These are phyloP conservation scores for Volvariella surrecta DNA, from an alignment of 1,284 basidiomycete genomes.

Conservation along the genomic window DNA sequence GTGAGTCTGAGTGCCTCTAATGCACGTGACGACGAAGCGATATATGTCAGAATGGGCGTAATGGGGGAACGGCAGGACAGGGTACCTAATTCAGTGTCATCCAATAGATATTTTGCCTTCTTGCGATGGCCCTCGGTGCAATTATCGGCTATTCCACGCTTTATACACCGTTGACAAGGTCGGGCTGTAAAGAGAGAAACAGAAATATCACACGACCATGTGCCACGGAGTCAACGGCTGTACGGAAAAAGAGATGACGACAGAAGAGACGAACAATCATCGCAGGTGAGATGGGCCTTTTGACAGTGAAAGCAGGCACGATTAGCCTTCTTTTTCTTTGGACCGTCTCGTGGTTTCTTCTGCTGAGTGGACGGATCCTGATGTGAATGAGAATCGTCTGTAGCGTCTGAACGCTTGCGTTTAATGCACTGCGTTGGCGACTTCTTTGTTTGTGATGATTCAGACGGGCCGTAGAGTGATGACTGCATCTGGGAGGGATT, in stretches of 20 bases:
- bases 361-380: slow-evolving; percentile 32
- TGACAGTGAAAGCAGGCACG: slow-evolving; percentile 94
- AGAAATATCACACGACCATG: slow-evolving; percentile 12
- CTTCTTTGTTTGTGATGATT: slow-evolving; percentile 25
- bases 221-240: no score
- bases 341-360: slow-evolving; percentile 55
- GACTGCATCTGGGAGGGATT: slow-evolving; percentile 25
- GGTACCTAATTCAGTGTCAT: slow-evolving; percentile 81
- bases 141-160: slow-evolving; percentile 83
- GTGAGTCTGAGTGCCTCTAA: slow-evolving; percentile 54
- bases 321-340: slow-evolving; percentile 89
- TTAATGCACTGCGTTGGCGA: slow-evolving; percentile 19
- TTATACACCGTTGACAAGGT: slow-evolving; percentile 91
- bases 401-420: slow-evolving; percentile 36
- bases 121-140: slow-evolving; percentile 95
- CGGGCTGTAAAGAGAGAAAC: slow-evolving; percentile 50
- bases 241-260: slow-evolving; percentile 10
- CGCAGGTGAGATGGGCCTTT: slow-evolving; percentile 93
- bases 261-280: slow-evolving; percentile 66
- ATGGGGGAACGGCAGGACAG: no score
- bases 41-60: slow-evolving; percentile 10
- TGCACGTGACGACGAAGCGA: slow-evolving; percentile 29
- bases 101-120: slow-evolving; percentile 95
- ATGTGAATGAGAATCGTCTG: slow-evolving; percentile 36
- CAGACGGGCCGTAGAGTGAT: slow-evolving; percentile 28